Percentiles rank a stretch among this genome's conserved stretches.
These are phyloP conservation scores for Decorospora gaudefroyi DNA, from an alignment of 2,329 filamentous ascomycete genomes.

Conservation along the genomic window DNA sequence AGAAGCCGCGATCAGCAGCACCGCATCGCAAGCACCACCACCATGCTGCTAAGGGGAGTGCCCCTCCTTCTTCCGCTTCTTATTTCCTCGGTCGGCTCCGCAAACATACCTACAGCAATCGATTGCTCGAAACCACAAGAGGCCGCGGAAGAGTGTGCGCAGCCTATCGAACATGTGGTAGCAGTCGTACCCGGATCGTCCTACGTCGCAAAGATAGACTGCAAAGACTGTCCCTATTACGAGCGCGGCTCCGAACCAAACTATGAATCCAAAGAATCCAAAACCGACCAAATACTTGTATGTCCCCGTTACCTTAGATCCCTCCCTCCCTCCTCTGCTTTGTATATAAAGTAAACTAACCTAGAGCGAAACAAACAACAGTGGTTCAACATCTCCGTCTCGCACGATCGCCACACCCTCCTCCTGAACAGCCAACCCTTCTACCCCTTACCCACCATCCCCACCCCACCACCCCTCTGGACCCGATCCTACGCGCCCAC, in stretches of 20 bases:
- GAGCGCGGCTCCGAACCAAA: constrained; percentile 4
- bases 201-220: constrained; percentile 40
- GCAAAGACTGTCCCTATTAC: constrained; percentile 34
- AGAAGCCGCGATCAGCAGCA: constrained; percentile 13
- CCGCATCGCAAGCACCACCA: constrained; percentile 17
- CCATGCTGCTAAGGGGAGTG: constrained; percentile 10
- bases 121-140: constrained; percentile 21
- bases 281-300: constrained; percentile 35
- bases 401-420: constrained; percentile 33
- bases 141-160: constrained; percentile 23
- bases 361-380: constrained; percentile 3
- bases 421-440: constrained; percentile 36
- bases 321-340: neutral
- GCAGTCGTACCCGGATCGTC: constrained; percentile 29
- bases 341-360: too few relatives aligned
- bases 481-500: constrained; percentile 21
- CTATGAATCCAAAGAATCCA: constrained; percentile 4
- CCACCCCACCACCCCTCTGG: constrained; percentile 30
- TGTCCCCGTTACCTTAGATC: too few relatives aligned
- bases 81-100: constrained; percentile 6
- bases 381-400: constrained; percentile 35
- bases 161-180: constrained; percentile 32
- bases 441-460: constrained; percentile 35
- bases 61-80: constrained; percentile 18
- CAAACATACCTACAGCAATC: constrained; percentile 16